Conservation (phyloP, 108 stramenopile species). For the Mayamaea pseudoterrestris region DNA sequence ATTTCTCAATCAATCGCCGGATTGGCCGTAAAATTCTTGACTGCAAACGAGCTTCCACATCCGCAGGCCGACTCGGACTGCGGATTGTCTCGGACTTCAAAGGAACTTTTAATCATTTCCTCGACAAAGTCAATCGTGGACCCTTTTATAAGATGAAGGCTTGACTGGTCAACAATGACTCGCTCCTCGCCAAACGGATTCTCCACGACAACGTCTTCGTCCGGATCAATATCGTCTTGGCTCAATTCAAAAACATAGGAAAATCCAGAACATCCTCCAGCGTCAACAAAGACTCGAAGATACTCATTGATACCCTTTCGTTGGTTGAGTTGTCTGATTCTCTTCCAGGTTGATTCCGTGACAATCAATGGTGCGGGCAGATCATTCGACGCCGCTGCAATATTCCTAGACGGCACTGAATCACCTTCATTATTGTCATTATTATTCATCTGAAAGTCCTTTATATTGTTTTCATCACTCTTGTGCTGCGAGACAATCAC, state of each 20-base stretch:
- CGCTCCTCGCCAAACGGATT: slow-evolving; percentile 16
- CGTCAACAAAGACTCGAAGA: slow-evolving; percentile 76
- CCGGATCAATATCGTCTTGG: slow-evolving; percentile 43
- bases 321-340: slow-evolving; percentile 15
- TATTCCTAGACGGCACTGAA: too few relatives aligned
- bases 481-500: slow-evolving; percentile 11
- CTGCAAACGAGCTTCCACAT: slow-evolving; percentile 92
- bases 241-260: slow-evolving; percentile 75
- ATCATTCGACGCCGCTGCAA: neutral
- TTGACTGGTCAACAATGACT: slow-evolving; percentile 57
- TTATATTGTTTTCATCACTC: neutral
- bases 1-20: slow-evolving; percentile 55
- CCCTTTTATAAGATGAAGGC: slow-evolving; percentile 79
- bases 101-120: slow-evolving; percentile 93
- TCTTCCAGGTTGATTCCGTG: slow-evolving; percentile 21
- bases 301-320: slow-evolving; percentile 18
- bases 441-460: too few relatives aligned
- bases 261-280: slow-evolving; percentile 84
- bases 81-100: slow-evolving; percentile 91
- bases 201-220: slow-evolving; percentile 43
- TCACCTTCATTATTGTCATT: too few relatives aligned
- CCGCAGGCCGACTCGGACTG: slow-evolving; percentile 95
- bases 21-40: slow-evolving; percentile 90
- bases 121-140: slow-evolving; percentile 87
- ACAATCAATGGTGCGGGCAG: slow-evolving; percentile 15